Evolutionary conservation across 2,329 filamentous ascomycete genomes (phyloP), one percentile per base, ranked within the genome.

Genomic region (Aspergillus alliaceus): DNA sequence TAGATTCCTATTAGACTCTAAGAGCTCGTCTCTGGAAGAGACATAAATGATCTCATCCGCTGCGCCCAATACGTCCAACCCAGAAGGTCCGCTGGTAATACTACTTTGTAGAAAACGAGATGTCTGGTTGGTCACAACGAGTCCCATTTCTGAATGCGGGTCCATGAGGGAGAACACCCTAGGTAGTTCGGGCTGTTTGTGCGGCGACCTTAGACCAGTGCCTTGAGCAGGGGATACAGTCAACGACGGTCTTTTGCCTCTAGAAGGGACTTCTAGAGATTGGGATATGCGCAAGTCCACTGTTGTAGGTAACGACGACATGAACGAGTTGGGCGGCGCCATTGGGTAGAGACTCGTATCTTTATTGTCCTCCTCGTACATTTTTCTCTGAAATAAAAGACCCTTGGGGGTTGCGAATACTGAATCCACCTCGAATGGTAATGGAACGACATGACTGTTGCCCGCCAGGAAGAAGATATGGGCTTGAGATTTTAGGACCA

Each of bases 391-490:
- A 56, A 99, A 85, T 20, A 99, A 83, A 50, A 98, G 82, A 25
- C 95, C 95, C 31, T 86, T 82, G 6, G 92, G 90, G 12, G 90
- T 90, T 34, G 93, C 86, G 72, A 93, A 91, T 29, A 90, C 92
- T 53, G 86, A 86, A 70, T 96, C 91, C 40, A 97, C 90, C 75
- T 98, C 93, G 69, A 99, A 99, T 1, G 93, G 93, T 69, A 99
- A 86, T 72, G 96, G 91, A 48, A 98, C 83, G 57, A 96, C 86
- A 81, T 99, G 90, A 69, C 86, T 95, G 32, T 91, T 88, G 20
- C 93, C 93, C 2, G 90, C 86, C 35, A 98, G 83, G 71, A 96
- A 97, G 79, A 93, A 96, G 63, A 99, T 86, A 71, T 98, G 93
- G 22, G 91, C 92, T 70, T 98, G 93, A 0, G 91, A 93, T 75